phyloP scores from a whole-genome alignment of 805 yeast species.

The Schizosaccharomyces lindneri region DNA sequence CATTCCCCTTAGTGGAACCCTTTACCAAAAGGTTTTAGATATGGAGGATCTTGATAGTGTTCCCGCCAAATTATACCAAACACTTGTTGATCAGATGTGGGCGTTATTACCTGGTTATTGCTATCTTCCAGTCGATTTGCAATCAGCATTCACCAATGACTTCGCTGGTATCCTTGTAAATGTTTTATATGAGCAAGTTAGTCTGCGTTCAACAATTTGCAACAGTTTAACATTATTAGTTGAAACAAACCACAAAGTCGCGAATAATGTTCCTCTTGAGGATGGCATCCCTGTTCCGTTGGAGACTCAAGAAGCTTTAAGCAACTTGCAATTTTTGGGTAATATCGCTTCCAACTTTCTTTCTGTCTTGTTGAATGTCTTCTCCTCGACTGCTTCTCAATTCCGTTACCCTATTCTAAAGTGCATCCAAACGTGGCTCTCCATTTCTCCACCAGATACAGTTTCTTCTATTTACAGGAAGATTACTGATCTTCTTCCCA shows the following conservation, averaged over 20 bases:
- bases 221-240: slow-evolving; percentile 56
- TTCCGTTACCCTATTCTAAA: slow-evolving; percentile 67
- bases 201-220: slow-evolving; percentile 58
- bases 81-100: slow-evolving; percentile 83
- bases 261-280: slow-evolving; percentile 35
- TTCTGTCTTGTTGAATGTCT: slow-evolving; percentile 76
- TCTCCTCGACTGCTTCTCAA: slow-evolving; percentile 67
- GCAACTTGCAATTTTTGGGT: slow-evolving; percentile 38
- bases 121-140: slow-evolving; percentile 59
- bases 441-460: slow-evolving; percentile 40
- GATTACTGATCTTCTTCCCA: slow-evolving; percentile 43
- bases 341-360: slow-evolving; percentile 42
- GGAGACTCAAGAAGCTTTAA: slow-evolving; percentile 18
- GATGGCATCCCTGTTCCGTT: slow-evolving; percentile 10
- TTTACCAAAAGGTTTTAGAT: slow-evolving; percentile 11
- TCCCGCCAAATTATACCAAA: slow-evolving; percentile 53
- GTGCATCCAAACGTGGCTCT: slow-evolving; percentile 58
- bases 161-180: slow-evolving; percentile 62
- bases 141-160: slow-evolving; percentile 35
- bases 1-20: slow-evolving; percentile 29
- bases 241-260: slow-evolving; percentile 29
- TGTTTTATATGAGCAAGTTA: slow-evolving; percentile 46
- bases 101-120: slow-evolving; percentile 71
- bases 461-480: slow-evolving; percentile 57
- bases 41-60: slow-evolving; percentile 16